Conservation (phyloP, 202 grass and related monocot species). For the Eragrostis tef region DNA sequence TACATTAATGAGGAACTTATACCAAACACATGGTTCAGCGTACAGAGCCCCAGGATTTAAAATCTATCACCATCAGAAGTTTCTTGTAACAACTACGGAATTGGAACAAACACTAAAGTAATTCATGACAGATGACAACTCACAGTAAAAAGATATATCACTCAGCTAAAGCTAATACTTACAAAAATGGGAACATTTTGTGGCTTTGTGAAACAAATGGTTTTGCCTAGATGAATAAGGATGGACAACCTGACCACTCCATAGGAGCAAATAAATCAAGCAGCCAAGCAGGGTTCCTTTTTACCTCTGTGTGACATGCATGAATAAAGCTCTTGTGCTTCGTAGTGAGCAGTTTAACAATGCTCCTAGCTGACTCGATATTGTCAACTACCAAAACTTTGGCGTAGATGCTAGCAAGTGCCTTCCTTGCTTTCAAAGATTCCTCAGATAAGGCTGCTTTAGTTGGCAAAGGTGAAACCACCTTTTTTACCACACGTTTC, state of each 20-base stretch:
- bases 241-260: background rate
- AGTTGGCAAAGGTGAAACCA: conserved; percentile 14
- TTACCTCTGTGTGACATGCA: conserved; percentile 87
- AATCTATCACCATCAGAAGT: conserved; percentile 15
- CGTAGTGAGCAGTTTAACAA: conserved; percentile 72
- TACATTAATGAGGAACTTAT: conserved; percentile 27
- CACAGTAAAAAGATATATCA: background rate
- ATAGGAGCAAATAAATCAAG: background rate
- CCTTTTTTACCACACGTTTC: conserved; percentile 32
- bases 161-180: conserved; percentile 28
- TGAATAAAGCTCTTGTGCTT: conserved; percentile 76
- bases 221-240: conserved; percentile 2
- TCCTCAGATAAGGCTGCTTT: conserved; percentile 31
- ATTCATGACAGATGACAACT: conserved; percentile 8
- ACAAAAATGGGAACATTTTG: background rate
- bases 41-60: background rate
- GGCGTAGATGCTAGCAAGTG: conserved; percentile 59
- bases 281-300: conserved; percentile 15
- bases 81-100: background rate
- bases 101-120: background rate
- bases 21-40: background rate
- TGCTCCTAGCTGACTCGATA: conserved; percentile 61
- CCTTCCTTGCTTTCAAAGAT: conserved; percentile 45
- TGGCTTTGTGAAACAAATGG: conserved; percentile 26
- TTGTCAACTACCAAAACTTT: conserved; percentile 82